These are phyloP conservation scores for Venturiaceae sp. DNA, from an alignment of 2,329 filamentous ascomycete genomes.

Conservation along the genomic window DNA sequence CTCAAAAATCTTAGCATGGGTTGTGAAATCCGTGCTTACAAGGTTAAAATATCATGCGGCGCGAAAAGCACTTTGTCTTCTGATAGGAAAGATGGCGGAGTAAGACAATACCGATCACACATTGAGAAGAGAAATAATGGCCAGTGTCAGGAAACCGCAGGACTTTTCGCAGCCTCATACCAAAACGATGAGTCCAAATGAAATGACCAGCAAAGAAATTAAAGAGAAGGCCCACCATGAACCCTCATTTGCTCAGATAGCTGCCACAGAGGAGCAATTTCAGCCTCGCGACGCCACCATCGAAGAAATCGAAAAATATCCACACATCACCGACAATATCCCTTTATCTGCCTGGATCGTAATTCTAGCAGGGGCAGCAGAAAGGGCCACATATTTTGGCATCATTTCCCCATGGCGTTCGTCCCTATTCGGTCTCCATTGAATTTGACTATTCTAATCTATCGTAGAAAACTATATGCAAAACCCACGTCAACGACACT, in stretches of 20 bases:
- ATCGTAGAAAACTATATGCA: slow-evolving; percentile 33
- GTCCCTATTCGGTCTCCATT: slow-evolving; percentile 6
- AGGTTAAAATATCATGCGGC: too few relatives aligned
- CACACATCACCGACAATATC: background rate
- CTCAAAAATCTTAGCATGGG: too few relatives aligned
- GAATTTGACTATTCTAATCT: background rate
- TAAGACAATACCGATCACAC: too few relatives aligned
- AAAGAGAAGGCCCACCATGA: too few relatives aligned
- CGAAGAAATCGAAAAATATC: background rate
- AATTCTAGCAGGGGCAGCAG: background rate
- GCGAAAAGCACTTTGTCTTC: too few relatives aligned
- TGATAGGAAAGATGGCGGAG: too few relatives aligned
- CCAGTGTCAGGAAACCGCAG: too few relatives aligned
- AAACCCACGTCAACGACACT: slow-evolving; percentile 19
- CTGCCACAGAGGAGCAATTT: background rate
- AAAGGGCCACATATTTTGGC: slow-evolving; percentile 7
- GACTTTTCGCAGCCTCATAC: too few relatives aligned
- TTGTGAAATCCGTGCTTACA: too few relatives aligned
- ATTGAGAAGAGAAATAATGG: too few relatives aligned
- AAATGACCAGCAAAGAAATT: too few relatives aligned
- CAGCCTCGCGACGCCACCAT: background rate
- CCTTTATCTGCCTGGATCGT: background rate
- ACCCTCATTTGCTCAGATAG: background rate
- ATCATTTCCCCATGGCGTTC: slow-evolving; percentile 22
- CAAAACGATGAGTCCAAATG: too few relatives aligned